Evolutionary conservation across 192 early-diverging fungal species (phyloP).

Genomic region (Coemansia sp.): DNA sequence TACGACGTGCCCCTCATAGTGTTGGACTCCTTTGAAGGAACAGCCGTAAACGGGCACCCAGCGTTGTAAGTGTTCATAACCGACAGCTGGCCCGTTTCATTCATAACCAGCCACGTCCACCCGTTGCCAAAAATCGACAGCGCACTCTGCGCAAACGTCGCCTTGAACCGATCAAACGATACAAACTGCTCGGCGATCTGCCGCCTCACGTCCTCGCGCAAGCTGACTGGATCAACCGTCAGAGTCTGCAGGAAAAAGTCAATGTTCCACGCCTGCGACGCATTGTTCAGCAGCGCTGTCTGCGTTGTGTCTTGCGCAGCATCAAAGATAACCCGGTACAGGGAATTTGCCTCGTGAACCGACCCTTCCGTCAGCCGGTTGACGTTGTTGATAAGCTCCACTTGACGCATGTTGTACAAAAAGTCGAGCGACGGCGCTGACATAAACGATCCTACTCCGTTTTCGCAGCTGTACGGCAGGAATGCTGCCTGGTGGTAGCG

Average conservation of each 20-base stretch:
- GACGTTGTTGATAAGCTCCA: conserved; percentile 47
- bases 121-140: conserved; percentile 53
- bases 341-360: conserved; percentile 33
- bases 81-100: conserved; percentile 30
- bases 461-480: conserved; percentile 30
- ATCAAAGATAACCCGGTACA: conserved; percentile 34
- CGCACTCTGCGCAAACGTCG: conserved; percentile 31
- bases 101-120: conserved; percentile 55
- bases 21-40: conserved; percentile 18
- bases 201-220: conserved; percentile 23
- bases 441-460: conserved; percentile 43
- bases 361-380: conserved; percentile 47
- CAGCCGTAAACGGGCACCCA: conserved; percentile 36
- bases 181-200: conserved; percentile 35
- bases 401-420: conserved; percentile 47
- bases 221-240: conserved; percentile 19
- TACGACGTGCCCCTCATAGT: conserved; percentile 19
- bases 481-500: conserved; percentile 32
- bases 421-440: conserved; percentile 42
- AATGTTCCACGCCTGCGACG: conserved; percentile 57
- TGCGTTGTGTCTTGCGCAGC: conserved; percentile 34
- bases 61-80: conserved; percentile 55
- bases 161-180: conserved; percentile 44
- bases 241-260: conserved; percentile 53
- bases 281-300: conserved; percentile 39